Conservation (phyloP, 768 basidiomycete species). For the Candolleomyces eurysporus region DNA sequence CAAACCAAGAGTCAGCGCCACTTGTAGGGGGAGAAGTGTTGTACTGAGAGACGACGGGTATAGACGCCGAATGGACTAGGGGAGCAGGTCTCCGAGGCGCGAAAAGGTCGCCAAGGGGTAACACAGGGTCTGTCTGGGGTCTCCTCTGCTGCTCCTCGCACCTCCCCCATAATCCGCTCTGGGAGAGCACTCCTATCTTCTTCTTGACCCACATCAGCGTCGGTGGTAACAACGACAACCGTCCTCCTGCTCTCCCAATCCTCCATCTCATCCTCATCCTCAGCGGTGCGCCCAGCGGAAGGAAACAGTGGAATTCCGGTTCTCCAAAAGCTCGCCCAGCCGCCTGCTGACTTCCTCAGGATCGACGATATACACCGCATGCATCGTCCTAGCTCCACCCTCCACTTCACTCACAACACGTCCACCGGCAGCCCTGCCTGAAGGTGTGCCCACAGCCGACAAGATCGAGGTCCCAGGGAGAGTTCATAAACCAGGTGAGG, state of each 20-base stretch:
- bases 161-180: not conserved
- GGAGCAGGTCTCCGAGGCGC: not conserved
- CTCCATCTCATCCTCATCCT: not conserved
- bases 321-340: no score
- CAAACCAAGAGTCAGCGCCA: not conserved
- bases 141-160: not conserved
- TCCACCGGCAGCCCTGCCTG: not conserved
- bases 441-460: not conserved
- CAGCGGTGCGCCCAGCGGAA: no score
- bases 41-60: no score
- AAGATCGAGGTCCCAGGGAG: not conserved
- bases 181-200: not conserved
- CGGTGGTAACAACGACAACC: conserved; percentile 5
- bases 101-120: conserved; percentile 6
- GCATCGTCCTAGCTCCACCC: not conserved
- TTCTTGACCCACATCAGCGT: not conserved
- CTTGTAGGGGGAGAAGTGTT: not conserved
- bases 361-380: conserved; percentile 10
- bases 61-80: no score
- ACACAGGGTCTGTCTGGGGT: not conserved
- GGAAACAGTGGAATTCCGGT: no score
- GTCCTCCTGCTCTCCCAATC: not conserved
- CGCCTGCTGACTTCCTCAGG: conserved; percentile 5
- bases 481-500: no score
- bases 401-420: not conserved